These are phyloP conservation scores for Pythium apleroticum DNA, from an alignment of 352 stramenopile species.

Conservation along the genomic window DNA sequence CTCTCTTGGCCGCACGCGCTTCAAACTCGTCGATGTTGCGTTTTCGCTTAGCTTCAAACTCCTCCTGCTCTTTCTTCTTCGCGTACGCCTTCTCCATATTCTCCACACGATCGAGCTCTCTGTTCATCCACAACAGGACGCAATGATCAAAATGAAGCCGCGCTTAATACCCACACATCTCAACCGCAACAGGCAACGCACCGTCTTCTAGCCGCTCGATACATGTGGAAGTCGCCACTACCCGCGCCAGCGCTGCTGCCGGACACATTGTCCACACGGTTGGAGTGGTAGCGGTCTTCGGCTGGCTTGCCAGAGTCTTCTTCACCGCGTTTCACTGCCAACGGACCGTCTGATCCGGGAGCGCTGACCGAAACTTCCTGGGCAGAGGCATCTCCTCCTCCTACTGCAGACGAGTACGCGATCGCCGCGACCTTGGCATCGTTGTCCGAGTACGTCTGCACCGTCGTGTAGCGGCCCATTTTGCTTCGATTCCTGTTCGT, in stretches of 20 bases:
- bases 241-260: conserved; percentile 93
- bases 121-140: conserved; percentile 14
- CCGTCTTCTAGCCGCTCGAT: conserved; percentile 90
- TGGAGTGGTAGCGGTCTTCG: conserved; percentile 48
- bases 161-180: not conserved
- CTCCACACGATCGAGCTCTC: conserved; percentile 92
- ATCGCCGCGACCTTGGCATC: conserved; percentile 72
- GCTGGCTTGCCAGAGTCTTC: conserved; percentile 15
- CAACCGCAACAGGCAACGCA: conserved; percentile 19
- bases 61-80: conserved; percentile 53
- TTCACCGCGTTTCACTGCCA: not conserved
- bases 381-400: not conserved
- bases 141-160: not conserved
- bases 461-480: conserved; percentile 79
- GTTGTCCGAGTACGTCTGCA: conserved; percentile 85
- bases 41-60: conserved; percentile 70
- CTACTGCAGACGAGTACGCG: conserved; percentile 38
- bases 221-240: conserved; percentile 97
- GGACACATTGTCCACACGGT: conserved; percentile 94
- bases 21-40: conserved; percentile 71
- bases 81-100: conserved; percentile 86
- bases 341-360: not conserved
- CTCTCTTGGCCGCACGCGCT: conserved; percentile 62
- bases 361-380: conserved; percentile 2
- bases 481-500: not conserved